These are phyloP conservation scores for Peronosclerospora sorghi DNA, from an alignment of 352 stramenopile species.

Conservation along the genomic window DNA sequence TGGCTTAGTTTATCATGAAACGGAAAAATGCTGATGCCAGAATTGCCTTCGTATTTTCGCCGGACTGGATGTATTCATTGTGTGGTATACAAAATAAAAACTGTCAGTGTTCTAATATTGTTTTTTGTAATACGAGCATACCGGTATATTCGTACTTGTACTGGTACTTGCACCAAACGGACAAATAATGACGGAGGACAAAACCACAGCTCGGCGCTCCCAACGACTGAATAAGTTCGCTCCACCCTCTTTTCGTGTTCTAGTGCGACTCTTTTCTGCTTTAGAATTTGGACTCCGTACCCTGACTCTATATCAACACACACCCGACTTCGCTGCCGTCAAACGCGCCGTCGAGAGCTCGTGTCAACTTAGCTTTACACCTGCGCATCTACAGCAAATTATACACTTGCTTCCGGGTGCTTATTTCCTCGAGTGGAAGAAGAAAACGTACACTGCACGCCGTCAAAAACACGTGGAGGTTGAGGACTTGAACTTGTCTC, in stretches of 20 bases:
- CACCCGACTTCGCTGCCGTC: conserved; percentile 44
- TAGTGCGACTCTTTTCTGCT: conserved; percentile 51
- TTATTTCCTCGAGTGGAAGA: conserved; percentile 40
- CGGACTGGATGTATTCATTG: no score
- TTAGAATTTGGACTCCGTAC: conserved; percentile 63
- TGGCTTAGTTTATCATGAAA: no score
- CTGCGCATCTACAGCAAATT: conserved; percentile 47
- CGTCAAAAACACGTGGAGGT: conserved; percentile 13
- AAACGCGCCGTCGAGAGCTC: conserved; percentile 63
- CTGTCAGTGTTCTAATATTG: no score
- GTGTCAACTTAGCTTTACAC: conserved; percentile 41
- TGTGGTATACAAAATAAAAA: no score
- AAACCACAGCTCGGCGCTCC: not conserved
- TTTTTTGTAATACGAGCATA: no score
- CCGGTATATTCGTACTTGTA: no score
- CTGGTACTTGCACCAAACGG: not conserved
- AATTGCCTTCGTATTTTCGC: no score
- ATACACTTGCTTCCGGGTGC: conserved; percentile 36
- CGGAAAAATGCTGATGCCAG: no score
- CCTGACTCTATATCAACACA: conserved; percentile 61
- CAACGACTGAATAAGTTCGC: conserved; percentile 25
- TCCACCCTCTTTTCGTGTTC: conserved; percentile 28
- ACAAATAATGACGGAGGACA: not conserved
- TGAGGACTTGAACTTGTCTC: conserved; percentile 5
- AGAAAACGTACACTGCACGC: conserved; percentile 17